Conservation (phyloP, 495 filamentous ascomycete species). For the Aspergillus cristatus region DNA sequence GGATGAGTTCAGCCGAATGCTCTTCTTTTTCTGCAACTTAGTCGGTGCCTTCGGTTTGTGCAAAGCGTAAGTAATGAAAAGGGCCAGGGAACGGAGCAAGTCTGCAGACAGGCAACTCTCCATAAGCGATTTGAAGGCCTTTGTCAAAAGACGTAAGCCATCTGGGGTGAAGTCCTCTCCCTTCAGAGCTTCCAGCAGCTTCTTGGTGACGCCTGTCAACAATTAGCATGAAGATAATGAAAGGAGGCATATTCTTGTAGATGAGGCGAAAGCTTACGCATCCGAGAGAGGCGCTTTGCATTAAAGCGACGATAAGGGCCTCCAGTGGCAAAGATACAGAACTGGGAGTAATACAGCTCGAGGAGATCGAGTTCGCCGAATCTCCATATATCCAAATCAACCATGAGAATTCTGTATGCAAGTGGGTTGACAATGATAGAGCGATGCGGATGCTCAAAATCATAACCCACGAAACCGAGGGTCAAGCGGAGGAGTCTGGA, state of each 20-base stretch:
- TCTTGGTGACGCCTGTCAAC: slow-evolving; percentile 71
- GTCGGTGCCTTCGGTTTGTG: slow-evolving; percentile 50
- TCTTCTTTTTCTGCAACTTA: slow-evolving; percentile 43
- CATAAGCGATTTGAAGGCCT: slow-evolving; percentile 67
- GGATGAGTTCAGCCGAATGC: slow-evolving; percentile 28
- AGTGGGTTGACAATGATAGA: slow-evolving; percentile 93
- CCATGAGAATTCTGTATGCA: slow-evolving; percentile 81
- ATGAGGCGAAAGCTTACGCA: slow-evolving; percentile 63
- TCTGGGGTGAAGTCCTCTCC: slow-evolving; percentile 63
- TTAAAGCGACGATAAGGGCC: slow-evolving; percentile 94
- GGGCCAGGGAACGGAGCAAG: slow-evolving; percentile 73
- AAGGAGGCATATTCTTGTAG: not conserved
- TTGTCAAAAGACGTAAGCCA: slow-evolving; percentile 63
- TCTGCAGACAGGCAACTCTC: slow-evolving; percentile 72
- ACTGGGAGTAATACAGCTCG: slow-evolving; percentile 86
- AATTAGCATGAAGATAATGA: slow-evolving; percentile 9
- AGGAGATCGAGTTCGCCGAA: slow-evolving; percentile 63
- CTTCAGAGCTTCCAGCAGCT: slow-evolving; percentile 82
- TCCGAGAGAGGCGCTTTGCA: slow-evolving; percentile 68
- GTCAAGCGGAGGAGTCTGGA: slow-evolving; percentile 66
- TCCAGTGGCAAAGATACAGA: slow-evolving; percentile 66
- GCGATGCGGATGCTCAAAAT: slow-evolving; percentile 61
- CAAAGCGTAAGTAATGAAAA: slow-evolving; percentile 88
- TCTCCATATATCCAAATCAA: slow-evolving; percentile 89
- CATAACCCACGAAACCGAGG: slow-evolving; percentile 80